Percentiles rank a stretch among this genome's conserved stretches.
These are phyloP conservation scores for Boletales sp. DNA, from an alignment of 768 basidiomycete genomes.

Conservation along the genomic window DNA sequence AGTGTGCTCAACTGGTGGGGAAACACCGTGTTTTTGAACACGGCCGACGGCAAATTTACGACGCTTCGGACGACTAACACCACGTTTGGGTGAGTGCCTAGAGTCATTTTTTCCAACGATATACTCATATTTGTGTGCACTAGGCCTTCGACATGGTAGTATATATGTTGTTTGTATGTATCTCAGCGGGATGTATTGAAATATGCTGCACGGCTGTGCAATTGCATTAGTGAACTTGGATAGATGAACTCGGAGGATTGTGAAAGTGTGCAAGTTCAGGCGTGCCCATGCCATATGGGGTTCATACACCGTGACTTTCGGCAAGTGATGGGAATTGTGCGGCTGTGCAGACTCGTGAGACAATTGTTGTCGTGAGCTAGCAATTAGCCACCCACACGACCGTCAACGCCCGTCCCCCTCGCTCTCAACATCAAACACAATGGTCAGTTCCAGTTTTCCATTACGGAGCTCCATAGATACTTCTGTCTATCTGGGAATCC, in stretches of 20 bases:
- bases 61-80: constrained; percentile 11
- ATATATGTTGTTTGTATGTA: too few relatives aligned
- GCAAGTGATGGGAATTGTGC: background rate
- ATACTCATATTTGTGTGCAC: background rate
- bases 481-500: background rate
- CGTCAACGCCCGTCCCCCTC: constrained; percentile 11
- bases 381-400: constrained; percentile 8
- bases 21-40: constrained; percentile 41
- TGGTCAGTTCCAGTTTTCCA: constrained; percentile 20
- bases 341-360: constrained; percentile 19
- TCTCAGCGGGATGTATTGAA: too few relatives aligned
- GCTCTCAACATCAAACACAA: constrained; percentile 12
- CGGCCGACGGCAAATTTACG: constrained; percentile 14
- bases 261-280: too few relatives aligned
- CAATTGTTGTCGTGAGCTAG: background rate
- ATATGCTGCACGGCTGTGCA: too few relatives aligned
- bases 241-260: too few relatives aligned
- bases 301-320: too few relatives aligned
- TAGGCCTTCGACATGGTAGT: constrained; percentile 18
- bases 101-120: background rate
- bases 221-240: too few relatives aligned
- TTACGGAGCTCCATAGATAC: background rate
- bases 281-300: too few relatives aligned
- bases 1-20: constrained; percentile 70
- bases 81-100: constrained; percentile 28